These are phyloP conservation scores for Talaromyces sp. DNA, from an alignment of 2,329 filamentous ascomycete genomes.

Conservation along the genomic window DNA sequence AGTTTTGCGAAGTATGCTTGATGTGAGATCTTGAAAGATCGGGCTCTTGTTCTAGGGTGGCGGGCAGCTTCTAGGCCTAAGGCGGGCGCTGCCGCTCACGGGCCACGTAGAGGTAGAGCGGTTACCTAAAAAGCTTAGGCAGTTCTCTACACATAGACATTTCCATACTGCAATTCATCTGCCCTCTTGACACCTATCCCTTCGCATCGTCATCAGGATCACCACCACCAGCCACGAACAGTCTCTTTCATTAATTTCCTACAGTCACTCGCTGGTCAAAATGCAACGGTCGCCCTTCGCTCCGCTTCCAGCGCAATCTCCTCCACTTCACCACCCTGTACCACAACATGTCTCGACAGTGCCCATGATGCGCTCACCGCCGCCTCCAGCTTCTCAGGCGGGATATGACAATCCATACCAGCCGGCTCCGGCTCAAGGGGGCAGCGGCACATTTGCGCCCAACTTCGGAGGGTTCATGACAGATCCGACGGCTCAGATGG, in stretches of 20 bases:
- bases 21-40: background rate
- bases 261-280: constrained; percentile 2
- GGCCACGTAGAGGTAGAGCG: background rate
- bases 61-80: constrained; percentile 9
- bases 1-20: too few relatives aligned
- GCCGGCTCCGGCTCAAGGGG: constrained; percentile 42
- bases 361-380: constrained; percentile 91
- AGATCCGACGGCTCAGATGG: constrained; percentile 91
- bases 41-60: background rate
- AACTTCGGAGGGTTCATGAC: constrained; percentile 92
- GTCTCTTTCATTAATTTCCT: background rate
- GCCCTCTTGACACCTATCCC: constrained; percentile 5
- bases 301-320: constrained; percentile 71
- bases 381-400: constrained; percentile 68
- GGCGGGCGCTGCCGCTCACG: background rate
- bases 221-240: background rate
- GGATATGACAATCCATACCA: constrained; percentile 52
- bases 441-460: constrained; percentile 44
- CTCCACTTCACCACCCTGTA: constrained; percentile 92
- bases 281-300: constrained; percentile 88
- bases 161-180: background rate
- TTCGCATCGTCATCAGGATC: background rate
- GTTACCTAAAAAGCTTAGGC: background rate
- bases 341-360: constrained; percentile 98
- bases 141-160: background rate